A percentile compares a stretch with the other conserved stretches of the same genome.
phyloP scores from a whole-genome alignment of 108 stramenopile species.

The Discostella stelligeroides region DNA sequence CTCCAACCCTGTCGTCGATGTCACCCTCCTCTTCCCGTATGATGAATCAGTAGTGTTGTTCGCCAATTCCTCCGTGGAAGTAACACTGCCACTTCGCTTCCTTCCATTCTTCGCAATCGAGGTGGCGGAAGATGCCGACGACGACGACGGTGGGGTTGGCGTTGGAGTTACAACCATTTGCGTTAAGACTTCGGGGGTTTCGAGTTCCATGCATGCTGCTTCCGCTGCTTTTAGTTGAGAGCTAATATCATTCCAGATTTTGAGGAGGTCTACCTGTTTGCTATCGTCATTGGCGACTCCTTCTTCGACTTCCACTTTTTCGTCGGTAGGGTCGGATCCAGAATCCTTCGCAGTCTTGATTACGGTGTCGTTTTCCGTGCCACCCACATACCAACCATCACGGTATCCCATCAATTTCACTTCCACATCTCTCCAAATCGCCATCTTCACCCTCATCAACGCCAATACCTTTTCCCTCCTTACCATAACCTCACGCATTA shows the following conservation, averaged over 20 bases:
- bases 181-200: conserved; percentile 38
- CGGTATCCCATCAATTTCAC: conserved; percentile 53
- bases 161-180: conserved; percentile 26
- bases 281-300: background rate
- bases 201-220: conserved; percentile 46
- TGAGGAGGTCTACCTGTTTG: conserved; percentile 38
- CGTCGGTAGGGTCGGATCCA: background rate
- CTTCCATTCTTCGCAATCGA: conserved; percentile 2
- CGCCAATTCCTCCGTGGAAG: conserved; percentile 20
- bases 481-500: conserved; percentile 57
- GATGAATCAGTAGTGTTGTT: conserved; percentile 14
- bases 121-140: conserved; percentile 15
- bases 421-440: conserved; percentile 72
- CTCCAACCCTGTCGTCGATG: conserved; percentile 28
- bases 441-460: conserved; percentile 67
- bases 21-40: conserved; percentile 29
- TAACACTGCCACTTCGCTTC: conserved; percentile 41
- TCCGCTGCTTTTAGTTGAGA: conserved; percentile 49
- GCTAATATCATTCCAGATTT: conserved; percentile 60
- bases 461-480: conserved; percentile 61
- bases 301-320: background rate
- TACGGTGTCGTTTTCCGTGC: conserved; percentile 8
- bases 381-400: conserved; percentile 21
- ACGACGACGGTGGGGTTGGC: conserved; percentile 5
- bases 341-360: conserved; percentile 11